Percentiles rank a stretch among this genome's conserved stretches.
Conservation (phyloP, 2,329 filamentous ascomycete genomes). For the Phialophora expanda region DNA sequence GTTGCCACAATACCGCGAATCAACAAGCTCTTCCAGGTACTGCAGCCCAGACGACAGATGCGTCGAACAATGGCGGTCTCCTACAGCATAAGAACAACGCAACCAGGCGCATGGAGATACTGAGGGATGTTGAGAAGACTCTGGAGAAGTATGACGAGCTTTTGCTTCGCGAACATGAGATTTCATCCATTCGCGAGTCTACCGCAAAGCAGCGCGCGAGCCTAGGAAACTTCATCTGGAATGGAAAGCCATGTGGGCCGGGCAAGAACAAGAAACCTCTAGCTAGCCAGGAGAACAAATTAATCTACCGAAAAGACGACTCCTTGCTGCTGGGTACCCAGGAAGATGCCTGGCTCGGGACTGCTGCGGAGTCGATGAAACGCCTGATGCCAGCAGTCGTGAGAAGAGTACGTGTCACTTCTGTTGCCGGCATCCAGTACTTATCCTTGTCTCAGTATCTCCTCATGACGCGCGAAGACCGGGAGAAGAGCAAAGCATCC, state of each 20-base stretch:
- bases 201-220: slow-evolving; percentile 1
- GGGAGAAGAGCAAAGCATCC: not conserved
- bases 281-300: not conserved
- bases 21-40: not conserved
- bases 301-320: slow-evolving; percentile 8
- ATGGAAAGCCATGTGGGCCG: not conserved
- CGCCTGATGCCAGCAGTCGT: slow-evolving; percentile 6
- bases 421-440: not conserved
- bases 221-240: not conserved
- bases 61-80: not conserved
- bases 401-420: not conserved
- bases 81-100: not conserved
- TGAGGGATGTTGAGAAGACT: not conserved
- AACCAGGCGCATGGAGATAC: not conserved
- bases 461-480: slow-evolving; percentile 1
- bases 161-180: slow-evolving; percentile 9
- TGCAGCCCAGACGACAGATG: not conserved
- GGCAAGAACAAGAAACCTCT: slow-evolving; percentile 4
- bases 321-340: not conserved
- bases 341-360: slow-evolving; percentile 4
- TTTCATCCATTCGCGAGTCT: slow-evolving; percentile 6
- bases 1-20: not conserved
- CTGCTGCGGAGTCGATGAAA: slow-evolving; percentile 3
- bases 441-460: slow-evolving; percentile 1
- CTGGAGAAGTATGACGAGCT: slow-evolving; percentile 5